Evolutionary conservation across 225 moss, liverwort and hornwort genomes (phyloP), one percentile per base, ranked within the genome.

Genomic region (Anthoceros angustus): DNA sequence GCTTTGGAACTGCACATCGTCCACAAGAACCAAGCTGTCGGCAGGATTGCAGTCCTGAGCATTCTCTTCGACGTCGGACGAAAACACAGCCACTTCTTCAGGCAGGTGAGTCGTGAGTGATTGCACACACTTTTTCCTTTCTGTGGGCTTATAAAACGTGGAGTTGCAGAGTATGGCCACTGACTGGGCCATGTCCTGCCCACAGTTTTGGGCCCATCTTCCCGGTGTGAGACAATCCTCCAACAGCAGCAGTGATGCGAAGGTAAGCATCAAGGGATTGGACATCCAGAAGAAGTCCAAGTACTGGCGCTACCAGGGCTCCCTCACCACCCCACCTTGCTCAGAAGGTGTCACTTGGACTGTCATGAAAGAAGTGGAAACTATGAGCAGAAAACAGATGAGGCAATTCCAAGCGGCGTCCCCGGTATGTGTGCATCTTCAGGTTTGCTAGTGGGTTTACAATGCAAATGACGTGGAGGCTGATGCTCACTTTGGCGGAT

Each of bases 261-360:
- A 55, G n/a, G 23, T 55, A 23, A 55, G 55, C 6, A 18, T 23
- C 5, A 18, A 5, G 12, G 55, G n/a, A 15, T 20, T 20, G n/a
- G 18, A 55, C n/a, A 55, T 55, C 55, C 18, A 18, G 7, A 23
- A 7, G 15, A 55, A n/a, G 23, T 8, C 55, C 14, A 32, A 32
- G 32, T 71, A 71, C 38, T 42, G 39, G 40, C 71, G 71, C 12
- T 71, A 71, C 39, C 14, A 50, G 14, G 71, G 71, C 16, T 71
- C 71, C 0, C 43, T 71, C 50, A 71, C 71, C 8, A 61, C 40
- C 46, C 71, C 71, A 25, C 65, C 71, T 10, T 71, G 71, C 39
- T 25, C 64, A 14, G 71, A 71, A 55, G 71, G 46, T 20, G 71
- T 71, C 21, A 50, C 41, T 39, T 71, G 71, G 71, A 65, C 71